phyloP scores from a whole-genome alignment of 108 stramenopile genomes.

The Conticribra weissflogii region DNA sequence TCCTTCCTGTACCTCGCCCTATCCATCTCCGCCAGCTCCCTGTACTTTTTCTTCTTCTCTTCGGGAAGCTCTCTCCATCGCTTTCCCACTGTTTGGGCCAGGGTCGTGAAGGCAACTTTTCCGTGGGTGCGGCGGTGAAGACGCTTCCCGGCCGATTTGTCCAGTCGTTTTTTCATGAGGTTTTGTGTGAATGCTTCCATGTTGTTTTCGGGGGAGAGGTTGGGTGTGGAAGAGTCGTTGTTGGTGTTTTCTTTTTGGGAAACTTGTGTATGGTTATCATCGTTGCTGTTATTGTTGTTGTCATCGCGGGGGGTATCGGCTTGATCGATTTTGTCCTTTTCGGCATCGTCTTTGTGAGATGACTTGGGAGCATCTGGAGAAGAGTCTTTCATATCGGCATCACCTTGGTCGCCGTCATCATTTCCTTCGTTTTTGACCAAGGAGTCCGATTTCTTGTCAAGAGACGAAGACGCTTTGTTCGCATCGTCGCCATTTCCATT shows the following conservation, averaged over 20 bases:
- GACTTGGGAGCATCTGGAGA: no score
- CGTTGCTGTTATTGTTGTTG: no score
- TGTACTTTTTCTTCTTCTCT: conserved; percentile 45
- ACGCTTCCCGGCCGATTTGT: conserved; percentile 15
- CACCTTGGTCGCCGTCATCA: background rate
- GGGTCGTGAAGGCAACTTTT: conserved; percentile 37
- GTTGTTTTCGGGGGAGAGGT: background rate
- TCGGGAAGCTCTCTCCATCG: conserved; percentile 34
- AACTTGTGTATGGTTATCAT: background rate
- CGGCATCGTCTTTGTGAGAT: no score
- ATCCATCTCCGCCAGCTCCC: conserved; percentile 57
- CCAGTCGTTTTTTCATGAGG: conserved; percentile 29
- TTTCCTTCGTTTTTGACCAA: background rate
- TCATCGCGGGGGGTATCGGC: no score
- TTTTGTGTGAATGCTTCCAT: conserved; percentile 31
- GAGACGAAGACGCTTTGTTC: background rate
- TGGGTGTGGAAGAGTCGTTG: background rate
- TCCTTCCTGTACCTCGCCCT: conserved; percentile 56
- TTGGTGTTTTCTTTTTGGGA: background rate
- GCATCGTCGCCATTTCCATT: conserved; percentile 1
- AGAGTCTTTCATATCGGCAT: background rate
- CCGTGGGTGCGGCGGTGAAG: conserved; percentile 44
- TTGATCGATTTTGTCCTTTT: no score
- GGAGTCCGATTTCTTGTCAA: background rate
- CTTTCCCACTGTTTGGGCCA: conserved; percentile 31